Conservation (phyloP, 2,329 filamentous ascomycete species). For the Clarireedia monteithiana region DNA sequence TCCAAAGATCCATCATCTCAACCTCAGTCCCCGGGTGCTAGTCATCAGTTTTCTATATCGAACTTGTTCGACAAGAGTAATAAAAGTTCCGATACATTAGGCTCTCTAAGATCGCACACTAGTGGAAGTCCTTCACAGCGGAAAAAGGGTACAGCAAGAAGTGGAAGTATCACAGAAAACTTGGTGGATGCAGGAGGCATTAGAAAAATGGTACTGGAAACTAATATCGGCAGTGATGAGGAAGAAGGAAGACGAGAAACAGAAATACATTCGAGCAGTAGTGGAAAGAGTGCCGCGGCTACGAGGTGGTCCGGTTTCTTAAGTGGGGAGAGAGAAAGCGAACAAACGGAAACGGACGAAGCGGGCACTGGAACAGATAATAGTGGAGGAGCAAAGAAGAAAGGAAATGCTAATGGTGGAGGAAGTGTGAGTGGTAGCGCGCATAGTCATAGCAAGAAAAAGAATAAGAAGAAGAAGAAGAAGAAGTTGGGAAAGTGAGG, state of each 20-base stretch:
- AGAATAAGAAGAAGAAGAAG: not conserved
- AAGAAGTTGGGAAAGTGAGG: not conserved
- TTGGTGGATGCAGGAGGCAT: constrained; percentile 67
- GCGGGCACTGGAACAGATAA: not conserved
- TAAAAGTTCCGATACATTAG: constrained; percentile 25
- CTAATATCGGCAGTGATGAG: constrained; percentile 31
- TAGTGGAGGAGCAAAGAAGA: not conserved
- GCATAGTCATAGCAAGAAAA: not conserved
- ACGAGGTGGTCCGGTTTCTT: no score
- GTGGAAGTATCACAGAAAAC: constrained; percentile 73
- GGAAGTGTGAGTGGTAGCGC: not conserved
- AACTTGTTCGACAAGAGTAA: constrained; percentile 5
- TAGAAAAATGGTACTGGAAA: constrained; percentile 68
- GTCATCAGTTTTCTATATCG: not conserved
- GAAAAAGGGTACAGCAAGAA: constrained; percentile 48
- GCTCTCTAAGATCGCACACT: constrained; percentile 21
- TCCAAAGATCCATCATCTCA: not conserved
- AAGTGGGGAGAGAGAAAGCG: no score
- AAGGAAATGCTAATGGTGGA: not conserved
- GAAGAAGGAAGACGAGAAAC: not conserved
- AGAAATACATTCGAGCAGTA: constrained; percentile 4
- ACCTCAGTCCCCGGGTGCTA: not conserved
- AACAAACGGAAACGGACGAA: not conserved
- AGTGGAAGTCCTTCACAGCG: constrained; percentile 25
- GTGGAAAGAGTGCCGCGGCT: constrained; percentile 1